Evolutionary conservation across 2,329 filamentous ascomycete species (phyloP), one percentile per base, ranked within the genome.

Genomic region (Leptographium radiaticola): DNA sequence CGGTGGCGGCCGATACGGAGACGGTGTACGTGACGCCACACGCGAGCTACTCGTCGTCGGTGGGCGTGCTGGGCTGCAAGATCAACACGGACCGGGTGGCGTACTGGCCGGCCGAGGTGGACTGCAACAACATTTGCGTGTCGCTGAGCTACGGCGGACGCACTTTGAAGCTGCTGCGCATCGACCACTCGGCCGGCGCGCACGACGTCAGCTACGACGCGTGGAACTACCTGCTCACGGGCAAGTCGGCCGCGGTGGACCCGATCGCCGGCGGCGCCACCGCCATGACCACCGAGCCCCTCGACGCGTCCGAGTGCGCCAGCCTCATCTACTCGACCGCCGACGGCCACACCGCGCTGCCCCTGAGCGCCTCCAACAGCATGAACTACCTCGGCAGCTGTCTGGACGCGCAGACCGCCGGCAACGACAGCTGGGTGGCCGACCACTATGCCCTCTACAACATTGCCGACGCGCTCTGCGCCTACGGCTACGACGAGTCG

Each of bases 151-250:
- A 75, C 63, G 64, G 60, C 38, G 73, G 66, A 55, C 75, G 75
- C 58, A 68, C 67, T 50, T 63, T 83, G 55, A 71, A 78, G 60
- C 75, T 87, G 52, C 71, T 81, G 56, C 71, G 72, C 61, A 67
- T 81, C 56, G 78, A 81, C 69, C 66, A 69, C 49, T 80, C 76
- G 0, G 71, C 67, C 47, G 77, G 76, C 52, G 77, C 77, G 42
- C 66, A 76, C 65, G 78, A 81, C 64, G 74, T 80, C 66, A 74
- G 70, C 55, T 81, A 80, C 68, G 77, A 81, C 57, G 77, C 77
- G 49, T 81, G 76, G 75, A 79, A 79, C 68, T 74, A 74, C 60
- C 73, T 62, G n/a, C 61, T 66, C 49, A 75, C 71, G 0, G 75
- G 75, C 53, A 55, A 71, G 52, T 68, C 69, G 3, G 77, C 77